Percentiles rank a stretch among this genome's conserved stretches.
Conservation (phyloP, 805 yeast species). For the Phaffomyces thermotolerans region DNA sequence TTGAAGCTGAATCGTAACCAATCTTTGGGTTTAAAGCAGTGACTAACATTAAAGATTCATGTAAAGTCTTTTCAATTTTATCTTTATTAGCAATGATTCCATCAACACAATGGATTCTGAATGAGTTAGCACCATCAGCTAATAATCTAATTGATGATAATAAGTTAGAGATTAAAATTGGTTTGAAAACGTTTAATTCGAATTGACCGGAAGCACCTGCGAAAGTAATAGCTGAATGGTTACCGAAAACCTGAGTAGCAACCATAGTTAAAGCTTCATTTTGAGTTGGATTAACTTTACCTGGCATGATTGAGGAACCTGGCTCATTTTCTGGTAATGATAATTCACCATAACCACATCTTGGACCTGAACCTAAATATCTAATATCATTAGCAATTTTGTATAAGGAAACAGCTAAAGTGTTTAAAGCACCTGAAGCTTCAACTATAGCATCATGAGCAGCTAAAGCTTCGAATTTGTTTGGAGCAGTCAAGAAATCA, state of each 20-base stretch:
- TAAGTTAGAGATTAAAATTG: constrained; percentile 87
- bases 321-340: constrained; percentile 97
- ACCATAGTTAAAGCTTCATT: constrained; percentile 99
- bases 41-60: constrained; percentile 95
- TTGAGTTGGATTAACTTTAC: constrained; percentile 98
- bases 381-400: constrained; percentile 98
- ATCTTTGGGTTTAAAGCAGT: constrained; percentile 98
- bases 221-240: constrained; percentile 88
- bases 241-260: constrained; percentile 95
- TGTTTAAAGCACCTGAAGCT: constrained; percentile 95
- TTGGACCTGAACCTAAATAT: constrained; percentile 97
- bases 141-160: constrained; percentile 80
- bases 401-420: constrained; percentile 86
- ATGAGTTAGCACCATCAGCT: constrained; percentile 84
- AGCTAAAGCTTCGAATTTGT: constrained; percentile 98
- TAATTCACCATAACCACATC: constrained; percentile 98
- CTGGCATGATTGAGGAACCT: constrained; percentile 99
- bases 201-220: constrained; percentile 99
- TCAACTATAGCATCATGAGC: constrained; percentile 98
- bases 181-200: constrained; percentile 97
- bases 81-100: constrained; percentile 87
- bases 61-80: constrained; percentile 79
- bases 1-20: constrained; percentile 95
- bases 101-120: constrained; percentile 91
- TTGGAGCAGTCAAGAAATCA: constrained; percentile 90